Conservation (phyloP, 2,329 filamentous ascomycete species). For the Sarocladium oryzae region DNA sequence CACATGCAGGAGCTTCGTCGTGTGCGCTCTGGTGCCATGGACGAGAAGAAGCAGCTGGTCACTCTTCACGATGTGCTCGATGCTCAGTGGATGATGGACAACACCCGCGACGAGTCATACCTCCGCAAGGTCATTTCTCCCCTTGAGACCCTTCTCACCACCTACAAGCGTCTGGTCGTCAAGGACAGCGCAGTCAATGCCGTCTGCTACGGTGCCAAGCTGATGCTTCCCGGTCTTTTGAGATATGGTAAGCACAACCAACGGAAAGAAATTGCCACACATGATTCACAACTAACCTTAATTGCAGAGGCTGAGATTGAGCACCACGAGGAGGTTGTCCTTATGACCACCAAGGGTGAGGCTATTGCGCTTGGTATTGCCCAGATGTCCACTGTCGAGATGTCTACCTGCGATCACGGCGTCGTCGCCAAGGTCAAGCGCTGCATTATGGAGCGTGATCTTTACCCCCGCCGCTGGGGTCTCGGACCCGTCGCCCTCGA, state of each 20-base stretch:
- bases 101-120: constrained; percentile 89
- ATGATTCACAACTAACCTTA: constrained; percentile 21
- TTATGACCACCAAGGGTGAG: constrained; percentile 99
- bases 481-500: constrained; percentile 86
- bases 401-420: constrained; percentile 94
- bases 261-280: no score
- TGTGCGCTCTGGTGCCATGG: constrained; percentile 92
- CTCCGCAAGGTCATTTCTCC: constrained; percentile 87
- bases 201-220: constrained; percentile 96
- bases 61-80: constrained; percentile 85
- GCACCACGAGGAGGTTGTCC: constrained; percentile 89
- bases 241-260: constrained; percentile 69
- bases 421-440: constrained; percentile 98
- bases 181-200: constrained; percentile 83
- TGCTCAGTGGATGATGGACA: constrained; percentile 93
- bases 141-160: constrained; percentile 82
- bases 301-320: constrained; percentile 76
- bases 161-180: constrained; percentile 95
- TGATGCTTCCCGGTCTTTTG: constrained; percentile 95
- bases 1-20: constrained; percentile 98
- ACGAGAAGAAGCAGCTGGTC: constrained; percentile 81
- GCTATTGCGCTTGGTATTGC: constrained; percentile 94
- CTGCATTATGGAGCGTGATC: constrained; percentile 98
- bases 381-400: constrained; percentile 96
- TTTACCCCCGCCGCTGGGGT: constrained; percentile 96